Evolutionary conservation across 2,329 filamentous ascomycete species (phyloP).

Genomic region (Capronia epimyces): DNA sequence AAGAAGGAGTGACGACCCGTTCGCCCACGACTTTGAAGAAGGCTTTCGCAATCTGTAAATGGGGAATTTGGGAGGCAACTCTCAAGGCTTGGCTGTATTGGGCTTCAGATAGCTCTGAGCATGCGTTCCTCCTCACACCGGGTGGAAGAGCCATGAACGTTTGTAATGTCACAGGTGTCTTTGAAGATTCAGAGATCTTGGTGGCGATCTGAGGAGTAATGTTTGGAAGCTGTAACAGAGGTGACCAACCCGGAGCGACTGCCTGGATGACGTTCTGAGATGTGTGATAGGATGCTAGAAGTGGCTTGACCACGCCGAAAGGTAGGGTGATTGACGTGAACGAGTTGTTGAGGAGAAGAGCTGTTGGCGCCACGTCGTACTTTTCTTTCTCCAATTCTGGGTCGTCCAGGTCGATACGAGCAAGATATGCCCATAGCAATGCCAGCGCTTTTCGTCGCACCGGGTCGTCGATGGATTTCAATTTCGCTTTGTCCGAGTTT

Average conservation of each 20-base stretch:
- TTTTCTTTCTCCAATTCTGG: conserved; percentile 69
- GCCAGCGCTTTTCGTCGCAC: conserved; percentile 79
- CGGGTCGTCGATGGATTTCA: conserved; percentile 75
- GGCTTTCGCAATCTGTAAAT: conserved; percentile 77
- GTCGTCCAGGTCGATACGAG: conserved; percentile 79
- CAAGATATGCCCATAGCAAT: conserved; percentile 91
- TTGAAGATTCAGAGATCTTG: conserved; percentile 55
- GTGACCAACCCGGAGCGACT: conserved; percentile 72
- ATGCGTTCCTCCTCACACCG: conserved; percentile 63
- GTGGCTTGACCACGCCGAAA: conserved; percentile 75
- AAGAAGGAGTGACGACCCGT: conserved; percentile 83
- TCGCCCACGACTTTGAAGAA: conserved; percentile 99
- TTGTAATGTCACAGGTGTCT: conserved; percentile 71
- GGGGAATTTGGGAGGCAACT: conserved; percentile 78
- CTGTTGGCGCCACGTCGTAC: conserved; percentile 81
- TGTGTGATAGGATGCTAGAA: conserved; percentile 73
- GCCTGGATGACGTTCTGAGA: conserved; percentile 89
- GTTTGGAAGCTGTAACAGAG: conserved; percentile 84
- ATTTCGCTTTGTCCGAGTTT: conserved; percentile 66
- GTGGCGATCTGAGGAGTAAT: conserved; percentile 61
- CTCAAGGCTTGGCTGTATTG: conserved; percentile 71
- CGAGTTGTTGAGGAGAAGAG: conserved; percentile 75
- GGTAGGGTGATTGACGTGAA: conserved; percentile 83
- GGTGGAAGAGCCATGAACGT: conserved; percentile 83
- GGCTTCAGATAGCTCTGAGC: conserved; percentile 60